These are phyloP conservation scores for Alternaria consortialis DNA, from an alignment of 2,329 filamentous ascomycete species.

Conservation along the genomic window DNA sequence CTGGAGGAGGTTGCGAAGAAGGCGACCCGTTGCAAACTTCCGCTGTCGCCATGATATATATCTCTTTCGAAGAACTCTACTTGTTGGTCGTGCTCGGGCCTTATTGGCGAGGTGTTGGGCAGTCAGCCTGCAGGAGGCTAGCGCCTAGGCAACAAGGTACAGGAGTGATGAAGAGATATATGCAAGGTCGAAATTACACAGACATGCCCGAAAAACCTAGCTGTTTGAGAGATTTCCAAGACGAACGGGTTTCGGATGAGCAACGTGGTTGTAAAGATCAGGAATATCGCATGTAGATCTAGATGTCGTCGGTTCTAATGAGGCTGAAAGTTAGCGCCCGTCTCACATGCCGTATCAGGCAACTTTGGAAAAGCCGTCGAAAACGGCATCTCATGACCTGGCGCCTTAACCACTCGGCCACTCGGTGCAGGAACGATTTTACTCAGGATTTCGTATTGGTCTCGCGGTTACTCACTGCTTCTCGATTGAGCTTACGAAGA, in stretches of 20 bases:
- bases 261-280: not conserved
- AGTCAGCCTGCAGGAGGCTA: not conserved
- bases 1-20: constrained; percentile 67
- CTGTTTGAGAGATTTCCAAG: not conserved
- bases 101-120: not conserved
- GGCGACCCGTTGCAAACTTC: not conserved
- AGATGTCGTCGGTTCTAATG: not conserved
- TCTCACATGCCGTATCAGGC: not conserved
- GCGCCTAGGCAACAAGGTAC: not conserved
- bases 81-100: not conserved
- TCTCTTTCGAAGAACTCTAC: not conserved
- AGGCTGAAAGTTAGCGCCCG: not conserved
- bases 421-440: not conserved
- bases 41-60: constrained; percentile 7
- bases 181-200: not conserved
- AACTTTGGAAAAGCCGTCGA: not conserved
- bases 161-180: not conserved
- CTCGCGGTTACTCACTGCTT: not conserved
- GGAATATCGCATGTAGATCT: not conserved
- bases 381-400: not conserved
- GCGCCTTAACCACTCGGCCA: not conserved
- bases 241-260: not conserved
- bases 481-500: not conserved
- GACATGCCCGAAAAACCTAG: not conserved
- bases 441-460: not conserved